phyloP scores from a whole-genome alignment of 1,284 basidiomycete species.

The Tilletia setariae region DNA sequence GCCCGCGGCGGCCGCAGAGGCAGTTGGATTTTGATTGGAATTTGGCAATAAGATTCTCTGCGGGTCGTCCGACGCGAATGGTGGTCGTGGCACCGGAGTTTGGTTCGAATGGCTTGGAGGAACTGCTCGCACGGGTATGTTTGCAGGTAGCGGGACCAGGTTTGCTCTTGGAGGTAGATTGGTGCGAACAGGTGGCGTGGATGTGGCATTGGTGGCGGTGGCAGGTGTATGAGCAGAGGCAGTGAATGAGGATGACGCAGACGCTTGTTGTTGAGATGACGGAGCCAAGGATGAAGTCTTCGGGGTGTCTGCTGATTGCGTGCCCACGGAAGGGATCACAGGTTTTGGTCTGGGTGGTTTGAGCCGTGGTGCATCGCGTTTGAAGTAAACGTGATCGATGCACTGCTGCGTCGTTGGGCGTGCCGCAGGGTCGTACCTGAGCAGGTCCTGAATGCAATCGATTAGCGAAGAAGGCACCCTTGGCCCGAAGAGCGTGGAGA shows the following conservation, averaged over 20 bases:
- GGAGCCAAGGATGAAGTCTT: background rate
- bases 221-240: background rate
- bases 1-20: background rate
- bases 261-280: background rate
- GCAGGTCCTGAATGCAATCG: slow-evolving; percentile 84
- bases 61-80: slow-evolving; percentile 6
- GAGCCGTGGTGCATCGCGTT: slow-evolving; percentile 61
- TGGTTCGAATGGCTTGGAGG: slow-evolving; percentile 7
- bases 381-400: slow-evolving; percentile 81
- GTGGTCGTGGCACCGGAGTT: background rate
- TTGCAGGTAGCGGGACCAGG: background rate
- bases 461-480: slow-evolving; percentile 74
- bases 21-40: no score
- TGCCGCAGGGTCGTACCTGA: slow-evolving; percentile 84
- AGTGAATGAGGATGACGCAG: background rate
- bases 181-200: background rate
- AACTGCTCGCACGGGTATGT: background rate
- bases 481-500: slow-evolving; percentile 76
- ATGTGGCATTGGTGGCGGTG: slow-evolving; percentile 16
- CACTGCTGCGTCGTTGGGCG: slow-evolving; percentile 83
- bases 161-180: slow-evolving; percentile 1
- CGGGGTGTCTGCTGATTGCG: background rate
- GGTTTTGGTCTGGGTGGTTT: slow-evolving; percentile 29
- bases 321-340: slow-evolving; percentile 1
- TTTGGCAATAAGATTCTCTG: background rate